phyloP scores from a whole-genome alignment of 257 asterid genomes.

The Gynochthodes officinalis region DNA sequence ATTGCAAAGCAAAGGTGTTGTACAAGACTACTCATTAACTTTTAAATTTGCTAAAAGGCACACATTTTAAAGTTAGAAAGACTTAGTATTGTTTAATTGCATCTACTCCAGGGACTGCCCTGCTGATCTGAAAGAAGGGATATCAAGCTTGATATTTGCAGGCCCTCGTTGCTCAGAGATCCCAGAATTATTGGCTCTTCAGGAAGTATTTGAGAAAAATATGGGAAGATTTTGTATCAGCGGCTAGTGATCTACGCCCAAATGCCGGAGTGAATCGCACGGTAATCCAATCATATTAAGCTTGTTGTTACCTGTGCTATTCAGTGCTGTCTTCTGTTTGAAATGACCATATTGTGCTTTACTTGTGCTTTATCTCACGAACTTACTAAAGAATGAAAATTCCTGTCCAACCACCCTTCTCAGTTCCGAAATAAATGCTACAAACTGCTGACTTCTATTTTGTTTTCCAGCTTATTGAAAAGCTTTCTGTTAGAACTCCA shows the following conservation, averaged over 20 bases:
- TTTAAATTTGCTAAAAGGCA: not conserved
- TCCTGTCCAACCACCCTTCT: not conserved
- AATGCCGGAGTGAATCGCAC: conserved; percentile 88
- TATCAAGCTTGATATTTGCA: conserved; percentile 84
- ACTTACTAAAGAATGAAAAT: not conserved
- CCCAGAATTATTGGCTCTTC: conserved; percentile 71
- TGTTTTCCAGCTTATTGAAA: conserved; percentile 77
- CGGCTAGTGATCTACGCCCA: conserved; percentile 92
- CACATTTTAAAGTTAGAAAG: conserved; percentile 12
- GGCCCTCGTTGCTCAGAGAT: conserved; percentile 97
- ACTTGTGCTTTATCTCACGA: no score
- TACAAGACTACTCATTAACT: not conserved
- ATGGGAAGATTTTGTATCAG: conserved; percentile 90
- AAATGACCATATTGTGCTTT: not conserved
- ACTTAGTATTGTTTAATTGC: conserved; percentile 18
- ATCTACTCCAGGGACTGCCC: conserved; percentile 75
- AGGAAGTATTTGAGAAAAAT: conserved; percentile 77
- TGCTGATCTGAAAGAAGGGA: conserved; percentile 92
- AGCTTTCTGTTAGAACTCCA: conserved; percentile 91
- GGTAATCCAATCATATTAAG: conserved; percentile 36
- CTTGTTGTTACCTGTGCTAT: not conserved
- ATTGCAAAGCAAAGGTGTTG: conserved; percentile 79
- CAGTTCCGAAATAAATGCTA: not conserved
- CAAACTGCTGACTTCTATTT: conserved; percentile 11
- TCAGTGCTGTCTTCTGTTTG: not conserved